Conservation (phyloP, 2,329 filamentous ascomycete species). For the Fusarium palustre region DNA sequence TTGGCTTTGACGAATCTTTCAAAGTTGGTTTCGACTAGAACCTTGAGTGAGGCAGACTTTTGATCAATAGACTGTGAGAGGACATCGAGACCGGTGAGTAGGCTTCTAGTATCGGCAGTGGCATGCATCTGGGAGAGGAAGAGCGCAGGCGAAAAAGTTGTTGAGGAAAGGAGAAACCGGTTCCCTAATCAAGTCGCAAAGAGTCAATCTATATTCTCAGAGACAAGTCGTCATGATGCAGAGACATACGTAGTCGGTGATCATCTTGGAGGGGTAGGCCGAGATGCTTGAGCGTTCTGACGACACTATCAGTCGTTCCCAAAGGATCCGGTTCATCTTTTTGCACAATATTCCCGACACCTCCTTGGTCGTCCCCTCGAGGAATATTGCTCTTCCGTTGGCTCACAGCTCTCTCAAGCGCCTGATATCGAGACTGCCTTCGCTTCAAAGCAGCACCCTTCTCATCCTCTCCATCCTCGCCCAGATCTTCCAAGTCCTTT, state of each 20-base stretch:
- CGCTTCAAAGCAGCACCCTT: constrained; percentile 62
- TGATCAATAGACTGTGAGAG: constrained; percentile 94
- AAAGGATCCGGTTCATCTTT: constrained; percentile 94
- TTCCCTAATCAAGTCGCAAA: constrained; percentile 68
- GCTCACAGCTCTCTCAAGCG: constrained; percentile 80
- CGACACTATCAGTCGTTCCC: constrained; percentile 88
- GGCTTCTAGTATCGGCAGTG: constrained; percentile 81
- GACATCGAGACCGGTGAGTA: constrained; percentile 85
- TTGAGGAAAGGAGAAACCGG: constrained; percentile 94
- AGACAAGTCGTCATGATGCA: constrained; percentile 12
- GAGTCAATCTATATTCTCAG: constrained; percentile 34
- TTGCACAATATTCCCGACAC: constrained; percentile 82
- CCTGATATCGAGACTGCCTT: constrained; percentile 84
- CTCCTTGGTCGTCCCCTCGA: constrained; percentile 73
- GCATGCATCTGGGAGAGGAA: constrained; percentile 95
- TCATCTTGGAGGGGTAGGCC: constrained; percentile 90
- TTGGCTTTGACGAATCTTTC: constrained; percentile 98
- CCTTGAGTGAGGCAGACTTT: constrained; percentile 96
- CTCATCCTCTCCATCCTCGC: constrained; percentile 67
- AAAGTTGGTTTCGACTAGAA: constrained; percentile 97
- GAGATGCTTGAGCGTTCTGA: constrained; percentile 79
- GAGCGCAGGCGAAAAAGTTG: constrained; percentile 90
- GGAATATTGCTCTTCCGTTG: constrained; percentile 73
- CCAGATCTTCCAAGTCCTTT: constrained; percentile 76
- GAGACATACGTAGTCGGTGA: constrained; percentile 73